These are phyloP conservation scores for Diversispora epigaea DNA, from an alignment of 192 early-diverging fungal genomes.

Conservation along the genomic window DNA sequence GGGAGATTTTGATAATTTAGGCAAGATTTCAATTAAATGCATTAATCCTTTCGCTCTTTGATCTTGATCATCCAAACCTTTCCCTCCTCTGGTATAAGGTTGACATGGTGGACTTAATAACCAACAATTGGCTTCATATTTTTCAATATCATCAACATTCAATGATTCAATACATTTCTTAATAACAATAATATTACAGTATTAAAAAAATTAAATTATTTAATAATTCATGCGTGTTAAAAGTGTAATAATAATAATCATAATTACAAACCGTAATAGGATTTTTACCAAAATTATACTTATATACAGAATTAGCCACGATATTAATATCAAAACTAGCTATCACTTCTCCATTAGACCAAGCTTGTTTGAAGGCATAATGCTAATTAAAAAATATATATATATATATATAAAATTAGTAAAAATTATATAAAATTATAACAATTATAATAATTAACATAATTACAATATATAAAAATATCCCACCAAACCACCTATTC, in stretches of 20 bases:
- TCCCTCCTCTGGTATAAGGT: constrained; percentile 77
- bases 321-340: constrained; percentile 88
- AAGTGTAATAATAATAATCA: background rate
- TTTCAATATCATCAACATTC: constrained; percentile 48
- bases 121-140: constrained; percentile 76
- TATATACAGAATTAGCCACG: constrained; percentile 76
- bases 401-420: background rate
- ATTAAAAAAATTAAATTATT: background rate
- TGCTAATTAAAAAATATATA: constrained; percentile 48
- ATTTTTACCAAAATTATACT: constrained; percentile 57
- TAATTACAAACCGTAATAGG: constrained; percentile 38
- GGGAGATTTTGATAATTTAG: constrained; percentile 52
- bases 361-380: constrained; percentile 70
- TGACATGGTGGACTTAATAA: constrained; percentile 93
- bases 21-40: constrained; percentile 63
- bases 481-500: constrained; percentile 19
- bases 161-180: constrained; percentile 56
- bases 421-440: background rate
- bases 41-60: constrained; percentile 70
- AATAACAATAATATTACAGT: background rate
- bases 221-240: background rate
- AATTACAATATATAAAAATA: background rate
- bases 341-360: constrained; percentile 57
- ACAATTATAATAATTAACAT: background rate
- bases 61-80: constrained; percentile 72